Base-by-base conservation (phyloP, 352 stramenopile genomes). In the Aphanomyces stellatus region DNA sequence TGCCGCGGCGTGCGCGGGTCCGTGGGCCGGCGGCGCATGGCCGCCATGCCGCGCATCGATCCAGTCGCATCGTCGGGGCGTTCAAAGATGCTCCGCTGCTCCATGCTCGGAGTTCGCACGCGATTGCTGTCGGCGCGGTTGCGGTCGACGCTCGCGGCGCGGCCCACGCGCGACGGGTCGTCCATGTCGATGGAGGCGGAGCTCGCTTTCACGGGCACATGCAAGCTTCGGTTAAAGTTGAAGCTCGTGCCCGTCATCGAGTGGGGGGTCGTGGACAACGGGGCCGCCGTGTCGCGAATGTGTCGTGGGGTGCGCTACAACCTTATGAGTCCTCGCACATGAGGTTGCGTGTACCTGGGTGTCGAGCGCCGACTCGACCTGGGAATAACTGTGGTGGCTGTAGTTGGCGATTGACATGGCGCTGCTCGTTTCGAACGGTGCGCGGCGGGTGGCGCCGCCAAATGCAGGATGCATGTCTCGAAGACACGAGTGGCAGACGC, bases 341-440 rank as follows among this genome's bases (percentile, higher is more conserved):
- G n/a, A n/a, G n/a, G n/a, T n/a, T n/a, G n/a, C n/a, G 6, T 27
- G 19, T 65, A 65, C 59, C 59, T 67, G 60, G 28, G 60, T 57
- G 22, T 60, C n/a, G n/a, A n/a, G n/a, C n/a, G n/a, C n/a, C n/a
- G n/a, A n/a, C n/a, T n/a, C n/a, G n/a, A n/a, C n/a, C n/a, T n/a
- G n/a, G 19, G 48, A 42, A 41, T 48, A 8, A 41, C 60, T 67
- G 2, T 64, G 55, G 34, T 67, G 42, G 49, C 46, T 51, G 49
- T 33, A 11, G 57, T 35, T 65, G 43, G 37, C 25, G 25, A 37
- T 11, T 22, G 60, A 59, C 10, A 57, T 40, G 22, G 48, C 27
- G 24, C 49, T 56, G 7, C 5, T 6, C 25, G 27, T 30, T 34
- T 60, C 35, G 37, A 31, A 55, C 25, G 24, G n/a, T n/a, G 60